Evolutionary conservation across 257 asterid genomes (phyloP).

Genomic region (Plectranthus barbatus): DNA sequence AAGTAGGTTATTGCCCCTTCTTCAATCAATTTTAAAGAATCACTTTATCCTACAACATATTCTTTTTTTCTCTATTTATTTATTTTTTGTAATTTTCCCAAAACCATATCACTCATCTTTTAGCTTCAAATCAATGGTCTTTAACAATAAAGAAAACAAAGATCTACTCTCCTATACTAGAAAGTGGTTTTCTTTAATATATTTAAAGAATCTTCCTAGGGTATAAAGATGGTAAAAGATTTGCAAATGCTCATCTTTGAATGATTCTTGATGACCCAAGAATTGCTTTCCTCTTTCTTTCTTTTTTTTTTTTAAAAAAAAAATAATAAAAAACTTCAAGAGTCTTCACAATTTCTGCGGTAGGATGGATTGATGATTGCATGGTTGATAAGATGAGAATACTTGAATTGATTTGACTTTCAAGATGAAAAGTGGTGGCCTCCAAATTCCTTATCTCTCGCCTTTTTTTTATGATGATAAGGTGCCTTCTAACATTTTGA

Average conservation of each 20-base stretch:
- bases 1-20: conserved; percentile 11
- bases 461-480: conserved; percentile 17
- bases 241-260: conserved; percentile 22
- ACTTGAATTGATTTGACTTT: conserved; percentile 10
- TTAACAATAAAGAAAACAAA: conserved; percentile 1
- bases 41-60: conserved; percentile 17
- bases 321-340: no score
- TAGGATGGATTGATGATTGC: conserved; percentile 23
- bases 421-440: conserved; percentile 18
- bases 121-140: conserved; percentile 1
- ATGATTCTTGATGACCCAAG: conserved; percentile 34
- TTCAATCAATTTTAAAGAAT: conserved; percentile 23
- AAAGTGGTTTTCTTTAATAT: not conserved
- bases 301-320: no score
- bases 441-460: conserved; percentile 28
- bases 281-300: not conserved
- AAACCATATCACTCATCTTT: conserved; percentile 26
- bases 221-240: conserved; percentile 17
- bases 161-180: conserved; percentile 1
- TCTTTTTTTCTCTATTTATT: not conserved
- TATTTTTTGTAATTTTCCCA: no score
- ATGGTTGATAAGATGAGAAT: conserved; percentile 23
- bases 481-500: conserved; percentile 7
- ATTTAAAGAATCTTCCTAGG: conserved; percentile 14
- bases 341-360: conserved; percentile 11